Base-by-base conservation (phyloP, 1,284 basidiomycete species). In the Tremellales sp. region DNA sequence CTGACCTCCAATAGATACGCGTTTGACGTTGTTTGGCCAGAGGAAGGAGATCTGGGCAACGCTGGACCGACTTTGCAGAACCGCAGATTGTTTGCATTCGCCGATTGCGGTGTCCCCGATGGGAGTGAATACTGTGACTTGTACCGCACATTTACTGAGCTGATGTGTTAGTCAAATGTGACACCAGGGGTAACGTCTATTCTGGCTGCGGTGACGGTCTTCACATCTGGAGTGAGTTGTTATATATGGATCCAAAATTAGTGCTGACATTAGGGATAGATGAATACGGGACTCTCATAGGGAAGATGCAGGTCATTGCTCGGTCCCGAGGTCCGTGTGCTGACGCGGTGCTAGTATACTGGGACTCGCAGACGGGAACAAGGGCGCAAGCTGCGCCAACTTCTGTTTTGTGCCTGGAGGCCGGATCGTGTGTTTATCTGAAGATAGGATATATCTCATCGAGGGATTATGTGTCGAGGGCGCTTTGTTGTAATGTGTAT, bases 81-180 rank as follows among this genome's bases (percentile, higher is more conserved):
- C n/a, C 24, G 51, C 13, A 33, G 62, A 18, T 25, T 65, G 7
- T 70, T 70, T 31, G 66, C 67, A 2, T 68, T 57, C 42, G 48
- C 49, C 9, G 65, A 68, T 41, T 46, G 40, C n/a, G 57, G 59
- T 12, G 50, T 59, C 12, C 59, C 61, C 0, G 59, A 61, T 42
- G 61, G 59, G 13, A 59, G 58, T 61, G 29, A 51, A 54, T 53
- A 8, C 12, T 18, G 5, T 27, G 25, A 14, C 19, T 22, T 22
- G 24, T 19, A 27, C 12, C 16, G 16, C 21, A 21, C 19, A 18
- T 31, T 18, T 12, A 10, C 8, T 22, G 12, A 14, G 19, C 21
- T 24, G 12, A 5, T 0, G 10, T 12, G 4, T 6, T 25, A 53
- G 51, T 63, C 46, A 60, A 60, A 49, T 49, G 55, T 34, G 57